Base-by-base conservation (phyloP, 495 filamentous ascomycete genomes). In the Xylaria palmicola region DNA sequence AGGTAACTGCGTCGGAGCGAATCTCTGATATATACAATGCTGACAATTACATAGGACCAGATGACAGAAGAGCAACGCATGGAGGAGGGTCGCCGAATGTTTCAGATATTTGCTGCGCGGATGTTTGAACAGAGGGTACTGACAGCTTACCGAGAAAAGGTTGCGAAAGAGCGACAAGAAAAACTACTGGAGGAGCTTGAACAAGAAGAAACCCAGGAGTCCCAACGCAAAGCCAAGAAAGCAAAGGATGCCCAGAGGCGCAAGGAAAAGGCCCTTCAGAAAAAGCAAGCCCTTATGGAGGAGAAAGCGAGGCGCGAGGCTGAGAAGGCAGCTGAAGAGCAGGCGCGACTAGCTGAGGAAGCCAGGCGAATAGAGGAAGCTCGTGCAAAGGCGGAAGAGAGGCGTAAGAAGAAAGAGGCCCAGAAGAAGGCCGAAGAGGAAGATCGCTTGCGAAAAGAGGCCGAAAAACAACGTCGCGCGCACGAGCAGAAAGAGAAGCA, bases 81-180 rank as follows among this genome's bases (percentile, higher is more conserved):
- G 94, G 92, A 99, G 70, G 94, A 98, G 78, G 94, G 94, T 49
- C 85, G 95, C 50, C 83, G 94, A 60, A 99, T 99, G 94, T 99
- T 99, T 72, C 94, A 99, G 72, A 99, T 99, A 72, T 98, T 99
- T 74, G 94, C 94, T 53, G 94, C 94, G 39, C 85, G 94, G 63
- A 99, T 99, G 94, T 99, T 99, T 71, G 94, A 99, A 74, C 95
- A 98, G 73, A 82, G 94, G 64, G 94, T 99, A 9, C 83, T 99
- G 57, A 92, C 88, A n/a, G 94, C 94, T 40, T 99, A 99, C 71
- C 86, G 90, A 67, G 93, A 99, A 75, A 97, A 96, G 71, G 92
- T 98, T 10, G 90, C 94, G 15, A 85, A 87, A 63, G 93, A 99
- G 72, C 90, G 93, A 15, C 92, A 96, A 72, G 81, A 89, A 64